These are phyloP conservation scores for Pichia heedii DNA, from an alignment of 805 yeast genomes.

Conservation along the genomic window DNA sequence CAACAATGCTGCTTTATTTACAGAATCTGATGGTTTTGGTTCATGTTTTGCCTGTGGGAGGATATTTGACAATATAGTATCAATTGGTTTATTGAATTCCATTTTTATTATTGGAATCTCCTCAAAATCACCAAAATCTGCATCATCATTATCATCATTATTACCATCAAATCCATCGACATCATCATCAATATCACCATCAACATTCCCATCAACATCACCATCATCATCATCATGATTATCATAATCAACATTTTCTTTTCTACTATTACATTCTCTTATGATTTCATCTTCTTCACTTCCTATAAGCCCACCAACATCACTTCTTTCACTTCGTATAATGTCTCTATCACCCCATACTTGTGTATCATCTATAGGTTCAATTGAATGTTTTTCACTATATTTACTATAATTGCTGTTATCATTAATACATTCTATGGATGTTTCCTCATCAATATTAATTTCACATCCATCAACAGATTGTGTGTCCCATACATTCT, in stretches of 20 bases:
- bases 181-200: slow-evolving; percentile 2
- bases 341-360: too few relatives aligned
- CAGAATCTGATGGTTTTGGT: neutral
- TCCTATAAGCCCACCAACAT: too few relatives aligned
- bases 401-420: too few relatives aligned
- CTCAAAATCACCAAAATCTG: slow-evolving; percentile 23
- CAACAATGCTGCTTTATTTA: neutral
- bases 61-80: slow-evolving; percentile 5
- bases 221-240: neutral
- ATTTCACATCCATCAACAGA: too few relatives aligned
- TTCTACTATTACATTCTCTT: too few relatives aligned
- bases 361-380: too few relatives aligned
- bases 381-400: too few relatives aligned
- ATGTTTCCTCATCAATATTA: too few relatives aligned
- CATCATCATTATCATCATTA: neutral
- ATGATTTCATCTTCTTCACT: too few relatives aligned
- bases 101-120: slow-evolving; percentile 1
- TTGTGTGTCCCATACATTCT: neutral
- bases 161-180: slow-evolving; percentile 8
- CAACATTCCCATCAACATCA: neutral
- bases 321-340: too few relatives aligned
- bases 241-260: too few relatives aligned
- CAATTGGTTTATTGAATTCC: slow-evolving; percentile 5
- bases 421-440: too few relatives aligned
- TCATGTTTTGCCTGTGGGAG: neutral